Evolutionary conservation across 2,329 filamentous ascomycete species (phyloP), one percentile per base, ranked within the genome.

Genomic region (Colletotrichum brevisporum): DNA sequence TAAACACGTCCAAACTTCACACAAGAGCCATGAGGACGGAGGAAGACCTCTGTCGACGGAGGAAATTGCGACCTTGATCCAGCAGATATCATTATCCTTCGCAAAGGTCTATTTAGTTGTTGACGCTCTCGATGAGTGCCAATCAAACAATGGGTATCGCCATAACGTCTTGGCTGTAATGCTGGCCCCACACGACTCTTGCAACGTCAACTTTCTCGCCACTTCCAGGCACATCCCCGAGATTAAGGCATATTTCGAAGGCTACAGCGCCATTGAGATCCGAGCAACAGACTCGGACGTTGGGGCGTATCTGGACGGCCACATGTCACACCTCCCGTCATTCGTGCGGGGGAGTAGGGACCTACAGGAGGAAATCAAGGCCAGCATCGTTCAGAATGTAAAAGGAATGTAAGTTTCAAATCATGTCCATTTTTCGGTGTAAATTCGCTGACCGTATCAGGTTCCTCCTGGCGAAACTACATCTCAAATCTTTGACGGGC

Each of bases 111-210:
- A 75, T 10, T 55, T 76, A 1, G 24, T 74, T 0, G 2, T 75
- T 1, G 75, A 78, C 31, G 75, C 73, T 0, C 73, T 80, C 0
- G 75, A 78, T 10, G 74, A 78, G 52, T 79, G 53, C 73, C 75
- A 59, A 65, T 71, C 58, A 4, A 51, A 31, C 0, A 2, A 10
- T 36, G 31, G 31, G 10, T 59, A 21, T 8, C 43, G 54, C 8
- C 8, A 12, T 4, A 36, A 1, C 0, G 45, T 76, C 10, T 39
- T 73, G 1, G 18, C n/a, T 0, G 12, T 52, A 2, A 13, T 74
- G 6, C 50, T 71, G 8, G 6, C 47, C 2, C 21, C 75, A 0
- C 63, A 72, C 3, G 8, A 1, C 1, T 31, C 10, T 0, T 47
- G 2, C 0, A 52, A 54, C 3, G 39, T 60, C 10, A 77, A 72